Conservation (phyloP, 306 rosid genomes). For the Corylus americana region DNA sequence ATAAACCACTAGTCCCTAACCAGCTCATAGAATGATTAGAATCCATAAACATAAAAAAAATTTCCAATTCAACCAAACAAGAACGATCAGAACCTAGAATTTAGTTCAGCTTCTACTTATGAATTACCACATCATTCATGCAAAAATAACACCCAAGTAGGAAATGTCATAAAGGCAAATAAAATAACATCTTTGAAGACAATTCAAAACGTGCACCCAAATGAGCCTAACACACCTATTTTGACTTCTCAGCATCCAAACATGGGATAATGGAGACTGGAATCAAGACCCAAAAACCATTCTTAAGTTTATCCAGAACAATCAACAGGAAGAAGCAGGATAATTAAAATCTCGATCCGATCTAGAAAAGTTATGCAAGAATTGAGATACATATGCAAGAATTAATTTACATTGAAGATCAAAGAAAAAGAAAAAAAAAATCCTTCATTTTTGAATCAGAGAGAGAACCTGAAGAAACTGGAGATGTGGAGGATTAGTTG, state of each 20-base stretch:
- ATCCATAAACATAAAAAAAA: conserved; percentile 3
- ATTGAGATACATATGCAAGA: background rate
- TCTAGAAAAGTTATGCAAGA: background rate
- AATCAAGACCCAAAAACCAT: background rate
- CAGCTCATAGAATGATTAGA: background rate
- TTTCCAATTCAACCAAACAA: background rate
- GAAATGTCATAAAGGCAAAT: background rate
- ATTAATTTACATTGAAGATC: conserved; percentile 2
- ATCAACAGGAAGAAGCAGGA: background rate
- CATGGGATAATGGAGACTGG: background rate
- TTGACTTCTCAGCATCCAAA: conserved; percentile 17
- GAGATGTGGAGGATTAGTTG: background rate
- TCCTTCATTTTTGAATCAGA: background rate
- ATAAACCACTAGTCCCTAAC: background rate
- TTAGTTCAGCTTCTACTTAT: background rate
- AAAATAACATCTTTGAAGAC: background rate
- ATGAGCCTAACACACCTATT: background rate
- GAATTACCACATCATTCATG: conserved; percentile 11
- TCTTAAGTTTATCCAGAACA: background rate
- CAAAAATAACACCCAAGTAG: background rate
- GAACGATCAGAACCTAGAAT: background rate
- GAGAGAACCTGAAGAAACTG: conserved; percentile 17
- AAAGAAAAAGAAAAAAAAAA: background rate
- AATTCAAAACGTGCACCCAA: background rate
- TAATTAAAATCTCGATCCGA: background rate